Evolutionary conservation across 306 rosid species (phyloP).

Genomic region (cucumber (Cucumis sativus)): DNA sequence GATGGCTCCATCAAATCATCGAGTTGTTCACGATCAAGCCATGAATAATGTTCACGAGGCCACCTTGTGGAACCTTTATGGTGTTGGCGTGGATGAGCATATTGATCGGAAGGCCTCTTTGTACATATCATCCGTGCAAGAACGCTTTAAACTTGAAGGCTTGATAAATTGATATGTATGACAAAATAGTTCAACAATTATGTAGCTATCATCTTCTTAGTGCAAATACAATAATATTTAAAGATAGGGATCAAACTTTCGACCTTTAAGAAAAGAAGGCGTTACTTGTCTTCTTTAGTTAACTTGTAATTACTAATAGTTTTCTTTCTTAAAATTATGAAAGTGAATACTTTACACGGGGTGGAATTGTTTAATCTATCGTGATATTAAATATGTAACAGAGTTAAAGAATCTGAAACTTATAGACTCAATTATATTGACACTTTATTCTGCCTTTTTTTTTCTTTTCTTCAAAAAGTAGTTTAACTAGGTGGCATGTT

Average conservation of each 20-base stretch:
- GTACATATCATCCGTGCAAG: constrained; percentile 4
- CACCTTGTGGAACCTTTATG: background rate
- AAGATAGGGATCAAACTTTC: too few relatives aligned
- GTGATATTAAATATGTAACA: background rate
- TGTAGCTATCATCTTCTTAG: too few relatives aligned
- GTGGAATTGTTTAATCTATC: background rate
- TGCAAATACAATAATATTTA: too few relatives aligned
- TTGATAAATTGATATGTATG: background rate
- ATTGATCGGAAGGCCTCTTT: background rate
- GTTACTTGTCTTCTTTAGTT: background rate
- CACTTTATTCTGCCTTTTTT: background rate
- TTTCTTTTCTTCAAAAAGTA: too few relatives aligned
- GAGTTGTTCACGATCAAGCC: background rate
- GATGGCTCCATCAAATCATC: background rate
- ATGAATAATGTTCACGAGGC: constrained; percentile 1
- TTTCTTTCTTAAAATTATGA: background rate
- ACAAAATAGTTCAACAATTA: background rate
- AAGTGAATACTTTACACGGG: background rate
- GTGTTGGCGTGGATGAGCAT: background rate
- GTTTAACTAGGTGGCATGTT: too few relatives aligned
- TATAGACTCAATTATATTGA: background rate
- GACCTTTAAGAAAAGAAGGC: too few relatives aligned
- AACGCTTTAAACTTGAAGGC: constrained; percentile 5
- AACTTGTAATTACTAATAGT: background rate
- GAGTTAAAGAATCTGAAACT: background rate